phyloP scores from a whole-genome alignment of 768 basidiomycete genomes.

The Xanthoconium purpureum region DNA sequence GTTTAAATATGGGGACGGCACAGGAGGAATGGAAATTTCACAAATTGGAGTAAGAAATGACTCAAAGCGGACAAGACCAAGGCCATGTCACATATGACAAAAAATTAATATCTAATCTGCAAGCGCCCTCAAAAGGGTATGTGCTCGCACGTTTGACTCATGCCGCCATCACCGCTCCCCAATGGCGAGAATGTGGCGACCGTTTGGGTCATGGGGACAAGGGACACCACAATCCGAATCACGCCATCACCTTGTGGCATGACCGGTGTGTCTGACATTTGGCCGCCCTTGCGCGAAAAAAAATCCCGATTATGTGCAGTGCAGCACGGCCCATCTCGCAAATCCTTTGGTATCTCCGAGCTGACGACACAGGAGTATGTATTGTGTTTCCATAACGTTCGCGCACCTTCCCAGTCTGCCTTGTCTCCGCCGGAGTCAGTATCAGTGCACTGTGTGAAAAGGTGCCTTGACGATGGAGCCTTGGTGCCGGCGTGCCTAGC shows the following conservation, averaged over 20 bases:
- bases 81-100: conserved; percentile 26
- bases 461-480: conserved; percentile 5
- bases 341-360: not conserved
- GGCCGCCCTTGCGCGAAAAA: not conserved
- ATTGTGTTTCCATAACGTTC: not conserved
- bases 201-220: conserved; percentile 5
- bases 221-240: conserved; percentile 1
- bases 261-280: not conserved
- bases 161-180: not conserved
- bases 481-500: not conserved
- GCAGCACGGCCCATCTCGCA: not conserved
- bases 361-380: not conserved
- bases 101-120: conserved; percentile 16
- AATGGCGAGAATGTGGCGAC: conserved; percentile 15
- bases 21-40: conserved; percentile 38
- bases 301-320: too few species aligned
- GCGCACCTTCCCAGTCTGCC: conserved; percentile 1
- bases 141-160: conserved; percentile 18
- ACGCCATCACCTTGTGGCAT: conserved; percentile 10
- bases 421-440: not conserved
- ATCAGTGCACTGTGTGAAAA: conserved; percentile 6
- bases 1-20: conserved; percentile 37
- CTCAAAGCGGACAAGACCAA: conserved; percentile 31
- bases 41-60: conserved; percentile 34
- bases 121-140: not conserved